A percentile compares a stretch with the other conserved stretches of the same genome.
phyloP scores from a whole-genome alignment of 78 protist genomes.

The Parvularia atlantis region DNA sequence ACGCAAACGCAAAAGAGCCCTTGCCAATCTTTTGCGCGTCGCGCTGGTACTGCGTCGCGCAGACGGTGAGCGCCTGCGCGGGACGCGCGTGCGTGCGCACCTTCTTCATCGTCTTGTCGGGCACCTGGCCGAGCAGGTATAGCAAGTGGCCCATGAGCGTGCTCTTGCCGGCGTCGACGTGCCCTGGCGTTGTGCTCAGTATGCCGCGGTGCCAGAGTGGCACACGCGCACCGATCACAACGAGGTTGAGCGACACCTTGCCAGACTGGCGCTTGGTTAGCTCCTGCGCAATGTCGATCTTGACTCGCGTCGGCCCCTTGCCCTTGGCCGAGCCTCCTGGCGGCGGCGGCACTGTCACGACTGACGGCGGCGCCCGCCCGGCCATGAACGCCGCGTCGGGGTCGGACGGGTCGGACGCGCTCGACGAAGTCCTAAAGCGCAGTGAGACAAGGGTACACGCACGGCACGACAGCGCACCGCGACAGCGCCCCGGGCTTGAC shows the following conservation, averaged over 20 bases:
- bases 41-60: conserved; percentile 27
- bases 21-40: conserved; percentile 81
- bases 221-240: conserved; percentile 10
- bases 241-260: not conserved
- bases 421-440: not conserved
- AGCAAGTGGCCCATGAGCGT: conserved; percentile 89
- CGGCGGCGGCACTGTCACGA: not conserved
- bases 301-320: not conserved
- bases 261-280: not conserved
- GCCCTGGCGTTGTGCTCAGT: conserved; percentile 42
- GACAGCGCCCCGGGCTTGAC: no score
- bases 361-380: not conserved
- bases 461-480: no score
- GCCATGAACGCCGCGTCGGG: not conserved
- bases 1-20: conserved; percentile 88
- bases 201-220: not conserved
- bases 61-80: not conserved
- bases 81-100: not conserved
- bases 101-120: conserved; percentile 57
- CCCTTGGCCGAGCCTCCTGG: not conserved
- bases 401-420: not conserved
- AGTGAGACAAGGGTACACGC: no score
- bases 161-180: conserved; percentile 86
- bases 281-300: not conserved
- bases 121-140: conserved; percentile 45